These are phyloP conservation scores for Nitzschia putrida DNA, from an alignment of 108 stramenopile genomes.

Conservation along the genomic window DNA sequence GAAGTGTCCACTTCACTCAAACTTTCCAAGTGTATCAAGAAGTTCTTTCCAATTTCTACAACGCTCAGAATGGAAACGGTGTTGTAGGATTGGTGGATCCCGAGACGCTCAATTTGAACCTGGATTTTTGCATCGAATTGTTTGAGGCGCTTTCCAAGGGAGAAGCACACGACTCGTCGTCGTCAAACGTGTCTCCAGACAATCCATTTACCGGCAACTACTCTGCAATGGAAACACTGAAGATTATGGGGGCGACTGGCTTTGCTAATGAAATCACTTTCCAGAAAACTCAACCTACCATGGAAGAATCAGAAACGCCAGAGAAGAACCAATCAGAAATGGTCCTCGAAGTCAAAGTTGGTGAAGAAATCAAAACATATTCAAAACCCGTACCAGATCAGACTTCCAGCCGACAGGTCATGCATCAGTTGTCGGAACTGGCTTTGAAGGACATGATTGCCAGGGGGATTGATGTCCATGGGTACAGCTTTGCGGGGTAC, in stretches of 20 bases:
- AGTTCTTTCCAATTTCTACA: not conserved
- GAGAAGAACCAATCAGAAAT: too few species aligned
- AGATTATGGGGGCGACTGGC: too few species aligned
- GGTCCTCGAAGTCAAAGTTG: too few species aligned
- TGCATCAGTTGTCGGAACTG: slow-evolving; percentile 56
- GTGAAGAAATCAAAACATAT: slow-evolving; percentile 3
- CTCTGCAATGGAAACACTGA: too few species aligned
- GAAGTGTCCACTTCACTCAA: slow-evolving; percentile 52
- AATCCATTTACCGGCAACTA: too few species aligned
- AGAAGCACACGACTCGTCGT: too few species aligned
- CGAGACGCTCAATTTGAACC: slow-evolving; percentile 61
- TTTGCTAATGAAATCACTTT: too few species aligned
- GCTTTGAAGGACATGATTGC: slow-evolving; percentile 62
- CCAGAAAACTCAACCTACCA: too few species aligned
- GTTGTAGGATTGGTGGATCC: slow-evolving; percentile 68
- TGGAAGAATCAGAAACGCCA: too few species aligned
- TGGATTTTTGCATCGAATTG: slow-evolving; percentile 63
- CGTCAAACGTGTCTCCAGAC: too few species aligned
- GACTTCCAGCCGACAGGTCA: slow-evolving; percentile 28
- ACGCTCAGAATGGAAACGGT: slow-evolving; percentile 6
- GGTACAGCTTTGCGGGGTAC: slow-evolving; percentile 13
- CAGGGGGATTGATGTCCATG: slow-evolving; percentile 12
- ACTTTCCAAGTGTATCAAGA: not conserved
- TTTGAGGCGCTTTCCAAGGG: slow-evolving; percentile 38
- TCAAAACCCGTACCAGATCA: slow-evolving; percentile 9